Evolutionary conservation across 805 yeast species (phyloP).

Genomic region (Metschnikowia henanensis): DNA sequence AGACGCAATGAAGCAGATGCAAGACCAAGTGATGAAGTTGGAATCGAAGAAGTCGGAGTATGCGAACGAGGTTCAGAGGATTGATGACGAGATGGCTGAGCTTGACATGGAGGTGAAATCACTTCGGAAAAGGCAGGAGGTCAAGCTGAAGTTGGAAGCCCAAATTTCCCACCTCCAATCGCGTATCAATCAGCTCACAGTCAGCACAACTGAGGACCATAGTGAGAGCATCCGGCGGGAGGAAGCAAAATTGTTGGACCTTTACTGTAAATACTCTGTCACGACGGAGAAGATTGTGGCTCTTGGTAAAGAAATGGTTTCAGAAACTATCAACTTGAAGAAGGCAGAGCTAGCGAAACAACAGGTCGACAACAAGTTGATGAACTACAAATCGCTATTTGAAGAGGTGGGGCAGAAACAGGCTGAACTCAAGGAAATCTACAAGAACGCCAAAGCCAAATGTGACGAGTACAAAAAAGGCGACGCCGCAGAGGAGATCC

Average conservation of each 20-base stretch:
- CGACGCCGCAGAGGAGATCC: slow-evolving; percentile 38
- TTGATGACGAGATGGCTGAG: slow-evolving; percentile 12
- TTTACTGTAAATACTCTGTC: slow-evolving; percentile 20
- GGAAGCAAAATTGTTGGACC: slow-evolving; percentile 25
- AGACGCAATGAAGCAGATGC: slow-evolving; percentile 15
- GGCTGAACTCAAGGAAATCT: slow-evolving; percentile 28
- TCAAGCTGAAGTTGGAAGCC: slow-evolving; percentile 25
- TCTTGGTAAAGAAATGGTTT: slow-evolving; percentile 5
- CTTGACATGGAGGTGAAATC: slow-evolving; percentile 24
- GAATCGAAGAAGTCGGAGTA: slow-evolving; percentile 7
- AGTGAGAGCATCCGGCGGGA: slow-evolving; percentile 37
- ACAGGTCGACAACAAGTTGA: slow-evolving; percentile 16
- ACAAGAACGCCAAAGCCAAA: slow-evolving; percentile 32
- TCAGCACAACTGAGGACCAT: slow-evolving; percentile 38
- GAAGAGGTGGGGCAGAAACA: slow-evolving; percentile 28
- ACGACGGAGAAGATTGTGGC: slow-evolving; percentile 24
- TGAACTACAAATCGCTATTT: slow-evolving; percentile 20
- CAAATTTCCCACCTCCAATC: slow-evolving; percentile 20
- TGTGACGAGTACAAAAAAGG: slow-evolving; percentile 41
- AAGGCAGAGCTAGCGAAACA: slow-evolving; percentile 13
- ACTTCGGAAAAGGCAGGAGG: slow-evolving; percentile 28
- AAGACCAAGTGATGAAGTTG: slow-evolving; percentile 5
- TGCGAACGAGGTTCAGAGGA: slow-evolving; percentile 6
- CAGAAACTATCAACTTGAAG: slow-evolving; percentile 11
- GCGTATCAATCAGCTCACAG: slow-evolving; percentile 14